phyloP scores from a whole-genome alignment of 2,329 filamentous ascomycete genomes.

The Nemania abortiva region DNA sequence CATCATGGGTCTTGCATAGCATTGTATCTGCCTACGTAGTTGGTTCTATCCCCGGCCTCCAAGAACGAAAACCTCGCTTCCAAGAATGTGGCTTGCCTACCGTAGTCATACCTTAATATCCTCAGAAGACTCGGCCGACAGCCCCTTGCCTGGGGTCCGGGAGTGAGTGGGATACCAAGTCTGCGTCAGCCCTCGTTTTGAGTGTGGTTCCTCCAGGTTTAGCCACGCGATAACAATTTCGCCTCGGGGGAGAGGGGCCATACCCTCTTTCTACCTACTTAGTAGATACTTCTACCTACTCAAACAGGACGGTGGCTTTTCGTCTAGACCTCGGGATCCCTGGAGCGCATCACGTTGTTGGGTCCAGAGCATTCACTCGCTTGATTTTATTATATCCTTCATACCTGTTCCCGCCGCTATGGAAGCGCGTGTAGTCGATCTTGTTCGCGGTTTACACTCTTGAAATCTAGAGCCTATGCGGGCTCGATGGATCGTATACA shows the following conservation, averaged over 20 bases:
- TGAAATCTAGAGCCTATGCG: conserved; percentile 11
- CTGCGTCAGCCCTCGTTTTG: conserved; percentile 26
- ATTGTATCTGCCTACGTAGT: not conserved
- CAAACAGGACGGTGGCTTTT: conserved; percentile 27
- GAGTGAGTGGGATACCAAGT: conserved; percentile 1
- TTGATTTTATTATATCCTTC: conserved; percentile 23
- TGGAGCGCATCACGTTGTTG: conserved; percentile 8
- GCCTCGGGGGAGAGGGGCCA: not conserved
- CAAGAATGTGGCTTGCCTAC: conserved; percentile 32
- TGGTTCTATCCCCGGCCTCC: not conserved
- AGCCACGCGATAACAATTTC: conserved; percentile 11
- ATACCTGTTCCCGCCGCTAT: conserved; percentile 9
- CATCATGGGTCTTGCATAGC: conserved; percentile 9
- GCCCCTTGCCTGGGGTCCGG: conserved; percentile 9
- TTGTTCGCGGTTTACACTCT: conserved; percentile 7
- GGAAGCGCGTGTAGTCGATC: conserved; percentile 14
- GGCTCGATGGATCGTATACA: conserved; percentile 21
- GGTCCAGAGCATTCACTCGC: not conserved
- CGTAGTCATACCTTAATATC: conserved; percentile 18
- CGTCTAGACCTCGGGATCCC: conserved; percentile 17
- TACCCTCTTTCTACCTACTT: conserved; percentile 12
- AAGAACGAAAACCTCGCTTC: not conserved
- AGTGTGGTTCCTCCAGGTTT: conserved; percentile 19
- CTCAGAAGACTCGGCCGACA: not conserved
- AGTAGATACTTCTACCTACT: conserved; percentile 19